phyloP scores from a whole-genome alignment of 495 filamentous ascomycete species.

The Hypoxylon trugodes region DNA sequence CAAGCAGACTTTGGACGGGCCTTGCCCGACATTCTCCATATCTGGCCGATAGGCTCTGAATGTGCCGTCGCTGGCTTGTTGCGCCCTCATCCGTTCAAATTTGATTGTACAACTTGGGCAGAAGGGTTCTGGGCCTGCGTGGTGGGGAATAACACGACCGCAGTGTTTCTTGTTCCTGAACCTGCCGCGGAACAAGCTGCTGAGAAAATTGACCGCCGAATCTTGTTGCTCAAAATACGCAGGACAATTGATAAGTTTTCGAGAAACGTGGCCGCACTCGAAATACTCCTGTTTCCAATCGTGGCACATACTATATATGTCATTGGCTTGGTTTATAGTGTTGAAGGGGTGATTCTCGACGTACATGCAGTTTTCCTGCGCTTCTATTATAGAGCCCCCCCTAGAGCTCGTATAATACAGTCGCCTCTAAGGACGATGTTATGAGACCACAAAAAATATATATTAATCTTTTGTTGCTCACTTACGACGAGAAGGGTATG shows the following conservation, averaged over 20 bases:
- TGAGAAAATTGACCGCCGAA: conserved; percentile 23
- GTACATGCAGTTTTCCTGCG: too few species aligned
- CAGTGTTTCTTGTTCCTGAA: conserved; percentile 31
- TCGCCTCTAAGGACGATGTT: too few species aligned
- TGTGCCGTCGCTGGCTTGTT: conserved; percentile 27
- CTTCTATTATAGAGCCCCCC: too few species aligned
- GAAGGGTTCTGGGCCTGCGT: conserved; percentile 14
- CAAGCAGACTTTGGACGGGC: not conserved
- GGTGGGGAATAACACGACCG: conserved; percentile 35
- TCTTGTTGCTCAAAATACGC: conserved; percentile 34
- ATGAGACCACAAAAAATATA: too few species aligned
- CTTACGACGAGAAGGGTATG: too few species aligned
- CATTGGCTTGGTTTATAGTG: too few species aligned
- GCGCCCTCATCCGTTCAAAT: conserved; percentile 5
- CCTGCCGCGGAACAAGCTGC: conserved; percentile 5
- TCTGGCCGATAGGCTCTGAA: conserved; percentile 26
- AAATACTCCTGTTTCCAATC: conserved; percentile 30
- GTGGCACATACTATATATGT: conserved; percentile 38
- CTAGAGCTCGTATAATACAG: too few species aligned
- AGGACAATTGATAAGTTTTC: conserved; percentile 37
- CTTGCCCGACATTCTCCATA: conserved; percentile 5
- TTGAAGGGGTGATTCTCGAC: too few species aligned
- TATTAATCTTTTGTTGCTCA: too few species aligned
- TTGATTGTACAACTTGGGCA: conserved; percentile 30
- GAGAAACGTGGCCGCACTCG: conserved; percentile 33